phyloP scores from a whole-genome alignment of 352 stramenopile genomes.

The Phytophthora pistaciae region DNA sequence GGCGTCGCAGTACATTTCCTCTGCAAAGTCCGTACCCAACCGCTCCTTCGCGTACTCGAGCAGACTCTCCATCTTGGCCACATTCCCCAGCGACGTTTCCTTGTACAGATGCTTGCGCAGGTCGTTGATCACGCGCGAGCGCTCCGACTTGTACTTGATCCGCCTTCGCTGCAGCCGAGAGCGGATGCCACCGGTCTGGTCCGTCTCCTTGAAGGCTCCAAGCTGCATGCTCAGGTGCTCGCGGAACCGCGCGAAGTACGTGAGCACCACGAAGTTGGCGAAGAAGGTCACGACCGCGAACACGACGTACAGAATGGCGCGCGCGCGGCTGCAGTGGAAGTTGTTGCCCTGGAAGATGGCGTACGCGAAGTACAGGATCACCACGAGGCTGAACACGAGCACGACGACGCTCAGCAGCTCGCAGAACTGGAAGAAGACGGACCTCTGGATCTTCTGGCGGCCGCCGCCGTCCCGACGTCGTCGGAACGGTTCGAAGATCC shows the following conservation, averaged over 20 bases:
- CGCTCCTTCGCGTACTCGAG: constrained; percentile 56
- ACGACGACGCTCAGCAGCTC: constrained; percentile 72
- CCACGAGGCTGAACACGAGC: constrained; percentile 53
- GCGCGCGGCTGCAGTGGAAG: constrained; percentile 63
- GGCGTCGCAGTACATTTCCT: constrained; percentile 70
- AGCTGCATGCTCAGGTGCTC: constrained; percentile 90
- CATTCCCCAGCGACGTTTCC: constrained; percentile 71
- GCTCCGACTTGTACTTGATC: constrained; percentile 55
- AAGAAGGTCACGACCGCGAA: constrained; percentile 63
- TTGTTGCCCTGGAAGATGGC: constrained; percentile 70
- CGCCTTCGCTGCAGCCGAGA: constrained; percentile 46
- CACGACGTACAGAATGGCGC: constrained; percentile 51
- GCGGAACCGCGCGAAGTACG: constrained; percentile 85
- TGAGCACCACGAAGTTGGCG: constrained; percentile 71
- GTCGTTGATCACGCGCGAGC: constrained; percentile 51
- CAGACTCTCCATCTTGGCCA: constrained; percentile 60
- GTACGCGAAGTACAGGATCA: constrained; percentile 76
- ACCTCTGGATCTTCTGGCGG: constrained; percentile 74
- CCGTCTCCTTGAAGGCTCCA: constrained; percentile 82
- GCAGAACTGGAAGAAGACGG: constrained; percentile 81
- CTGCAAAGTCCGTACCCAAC: constrained; percentile 66
- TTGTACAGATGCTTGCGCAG: constrained; percentile 82
- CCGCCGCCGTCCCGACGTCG: constrained; percentile 38
- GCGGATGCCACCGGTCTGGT: constrained; percentile 84
- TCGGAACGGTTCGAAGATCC: constrained; percentile 79